Conservation (phyloP, 345 rosid genomes). For the Eucalyptus sp. region DNA sequence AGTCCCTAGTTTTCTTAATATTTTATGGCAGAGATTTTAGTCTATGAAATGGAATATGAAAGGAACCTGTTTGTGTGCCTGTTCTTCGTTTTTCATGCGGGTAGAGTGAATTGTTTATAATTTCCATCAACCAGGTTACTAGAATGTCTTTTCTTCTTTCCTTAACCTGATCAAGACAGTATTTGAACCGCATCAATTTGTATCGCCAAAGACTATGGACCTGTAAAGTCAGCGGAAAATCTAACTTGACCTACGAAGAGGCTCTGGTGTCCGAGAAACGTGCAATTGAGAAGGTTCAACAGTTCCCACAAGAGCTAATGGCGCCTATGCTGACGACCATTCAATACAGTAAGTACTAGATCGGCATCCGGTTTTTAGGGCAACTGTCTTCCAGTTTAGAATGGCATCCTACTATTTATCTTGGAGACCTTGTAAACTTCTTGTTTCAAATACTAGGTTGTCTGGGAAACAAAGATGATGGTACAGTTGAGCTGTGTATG, state of each 20-base stretch:
- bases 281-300: conserved; percentile 65
- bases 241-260: conserved; percentile 86
- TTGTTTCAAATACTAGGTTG: not conserved
- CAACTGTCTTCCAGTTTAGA: not conserved
- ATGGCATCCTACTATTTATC: not conserved
- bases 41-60: not conserved
- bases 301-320: conserved; percentile 59
- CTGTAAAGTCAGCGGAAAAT: conserved; percentile 76
- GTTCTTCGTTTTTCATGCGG: not conserved
- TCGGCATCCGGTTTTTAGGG: not conserved
- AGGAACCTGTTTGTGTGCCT: not conserved
- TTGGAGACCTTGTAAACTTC: not conserved
- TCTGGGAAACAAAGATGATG: not conserved
- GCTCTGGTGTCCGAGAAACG: conserved; percentile 85
- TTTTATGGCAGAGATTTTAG: not conserved
- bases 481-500: not conserved
- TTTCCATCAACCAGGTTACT: not conserved
- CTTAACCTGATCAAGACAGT: conserved; percentile 45
- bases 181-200: conserved; percentile 66
- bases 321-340: conserved; percentile 54
- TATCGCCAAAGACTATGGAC: conserved; percentile 81
- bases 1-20: not conserved
- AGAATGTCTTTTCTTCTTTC: conserved; percentile 7
- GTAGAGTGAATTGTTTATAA: not conserved
- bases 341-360: conserved; percentile 62